Evolutionary conservation across 1,139 yeast species (phyloP), one percentile per base, ranked within the genome.

Genomic region (Starmera stellimalicola): DNA sequence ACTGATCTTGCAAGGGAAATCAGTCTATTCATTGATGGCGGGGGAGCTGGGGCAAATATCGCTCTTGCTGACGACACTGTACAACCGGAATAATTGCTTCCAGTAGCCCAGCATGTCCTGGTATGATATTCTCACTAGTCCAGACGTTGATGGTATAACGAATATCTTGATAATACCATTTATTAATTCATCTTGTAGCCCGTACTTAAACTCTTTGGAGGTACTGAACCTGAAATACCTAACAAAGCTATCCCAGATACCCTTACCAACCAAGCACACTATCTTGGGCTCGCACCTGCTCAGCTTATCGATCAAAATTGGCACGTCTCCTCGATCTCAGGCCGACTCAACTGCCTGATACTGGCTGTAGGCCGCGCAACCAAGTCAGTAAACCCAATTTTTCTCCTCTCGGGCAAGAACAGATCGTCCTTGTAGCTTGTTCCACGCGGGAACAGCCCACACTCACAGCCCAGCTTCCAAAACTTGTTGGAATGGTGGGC

Each of bases 141-240:
- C 93, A 2, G 87, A 78, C 0, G 91, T 80, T 34, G 77, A 77
- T 3, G 91, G 91, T 28, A 80, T 67, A 5, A 81, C 88, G 51
- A 65, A 73, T 76, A 47, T n/a, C 35, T 35, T 29, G n/a, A n/a
- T n/a, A n/a, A n/a, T n/a, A n/a, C n/a, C n/a, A n/a, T n/a, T n/a
- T n/a, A n/a, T n/a, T 45, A 38, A 8, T 36, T 41, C 45, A 12
- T 47, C 38, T 40, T 70, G 79, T 37, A 52, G 45, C 0, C 88
- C 91, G 74, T 81, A 81, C 16, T 47, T 24, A 36, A 68, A 68
- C 8, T 37, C 34, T 22, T 45, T 39, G 19, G 43, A 29, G 1
- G 47, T 33, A 33, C 62, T 51, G 44, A 54, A 57, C 35, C 57
- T 61, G 36, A 70, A 63, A 11, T 14, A 18, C 15, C 33, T 38